Base-by-base conservation (phyloP, 768 basidiomycete species). In the Phanerodontia chrysosporium region DNA sequence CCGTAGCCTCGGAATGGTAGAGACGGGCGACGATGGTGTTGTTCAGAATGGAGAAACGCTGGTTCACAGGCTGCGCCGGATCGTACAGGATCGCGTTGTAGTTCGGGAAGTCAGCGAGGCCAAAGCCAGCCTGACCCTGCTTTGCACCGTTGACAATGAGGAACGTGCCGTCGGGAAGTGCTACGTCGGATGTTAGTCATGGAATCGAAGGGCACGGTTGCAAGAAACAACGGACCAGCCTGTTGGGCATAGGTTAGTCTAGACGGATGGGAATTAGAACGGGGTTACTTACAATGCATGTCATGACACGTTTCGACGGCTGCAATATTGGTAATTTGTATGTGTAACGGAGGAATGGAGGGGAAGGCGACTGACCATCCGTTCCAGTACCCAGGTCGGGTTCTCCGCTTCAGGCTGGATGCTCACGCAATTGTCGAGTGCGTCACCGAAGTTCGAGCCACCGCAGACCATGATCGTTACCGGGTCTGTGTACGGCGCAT, bases 221-320 rank as follows among this genome's bases (percentile, higher is more conserved):
- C 46, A 24, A 2, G 30, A 28, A 5, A 18, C 5, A 9, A 53
- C 52, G 24, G 27, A 53, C 52, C 52, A 42, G 52, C 52, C 52
- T 53, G 30, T 3, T 6, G 24, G 24, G 14, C 8, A 9, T 8
- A 10, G 49, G 39, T 49, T 53, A 45, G 21, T 35, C 25, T 45
- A 3, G 27, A 2, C 14, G 21, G 1, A 9, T 45, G 27, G 22
- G 49, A 24, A 30, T 27, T 27, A 9, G 46, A 48, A 21, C 3
- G 42, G 13, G 48, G 3, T n/a, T 9, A 64, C 69, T 62, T 46
- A 80, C 85, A 72, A 89, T 84, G 74, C 86, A 88, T 1, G 87
- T 74, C 86, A 92, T 86, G 18, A 92, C 90, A 58, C 90, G 84
- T 60, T 76, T 77, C 0, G 84, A 86, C 5, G 86, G 87, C 87